Base-by-base conservation (phyloP, 257 asterid species). In the Nicotiana attenuata region DNA sequence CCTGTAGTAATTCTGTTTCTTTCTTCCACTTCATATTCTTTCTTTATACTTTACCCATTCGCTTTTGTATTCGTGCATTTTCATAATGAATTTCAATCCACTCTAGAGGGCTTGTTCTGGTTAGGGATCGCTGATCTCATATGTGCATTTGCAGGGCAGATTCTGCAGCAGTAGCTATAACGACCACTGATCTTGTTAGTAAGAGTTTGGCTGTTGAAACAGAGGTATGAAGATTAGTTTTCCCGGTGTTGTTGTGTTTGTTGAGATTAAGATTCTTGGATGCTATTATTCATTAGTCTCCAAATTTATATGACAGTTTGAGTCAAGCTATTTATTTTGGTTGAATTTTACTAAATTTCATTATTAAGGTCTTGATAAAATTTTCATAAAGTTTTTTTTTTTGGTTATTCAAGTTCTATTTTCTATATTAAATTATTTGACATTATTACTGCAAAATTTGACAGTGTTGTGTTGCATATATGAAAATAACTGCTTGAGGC, bases 131-230 rank as follows among this genome's bases (percentile, higher is more conserved):
- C 17, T 76, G 77, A 60, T 82, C 76, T 55, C 33, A 65, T 17
- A 35, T 76, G 22, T 68, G 38, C 57, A 81, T 84, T 66, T 84
- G 69, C 90, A 96, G 99, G 89, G 97, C 93, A 78, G 91, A 91
- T 82, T 88, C 95, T 81, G 97, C 98, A 85, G 95, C 98, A 84
- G 97, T 96, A 80, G 99, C 98, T 83, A 96, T 96, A 88, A 96
- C 99, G 28, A 94, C 99, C 79, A 96, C 99, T 53, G 99, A 96
- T 88, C 97, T 94, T 84, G 99, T 94, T 47, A 96, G 97, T 88
- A 96, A 96, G 89, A 96, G 97, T 82, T 90, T 94, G 60, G 98
- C 99, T 29, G 85, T 92, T 84, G 94, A 94, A 89, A 88, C 93
- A 4, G 88, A 93, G 94, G 99, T 94, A 79, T 33, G 85, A 24